These are phyloP conservation scores for Marasmius oreades DNA, from an alignment of 1,284 basidiomycete genomes.

Conservation along the genomic window DNA sequence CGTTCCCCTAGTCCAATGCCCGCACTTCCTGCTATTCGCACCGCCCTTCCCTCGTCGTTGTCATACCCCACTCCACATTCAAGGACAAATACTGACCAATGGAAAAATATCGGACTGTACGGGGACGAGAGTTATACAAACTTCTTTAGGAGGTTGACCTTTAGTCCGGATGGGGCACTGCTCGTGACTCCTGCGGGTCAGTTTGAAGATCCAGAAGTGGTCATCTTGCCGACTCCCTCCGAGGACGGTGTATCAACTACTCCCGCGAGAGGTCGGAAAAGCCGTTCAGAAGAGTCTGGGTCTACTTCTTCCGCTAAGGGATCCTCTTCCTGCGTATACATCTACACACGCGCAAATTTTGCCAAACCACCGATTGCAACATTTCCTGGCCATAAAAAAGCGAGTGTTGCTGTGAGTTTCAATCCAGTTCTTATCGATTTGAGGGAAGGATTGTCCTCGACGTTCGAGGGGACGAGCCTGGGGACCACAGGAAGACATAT, in stretches of 20 bases:
- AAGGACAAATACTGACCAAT: conserved; percentile 11
- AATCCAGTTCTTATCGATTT: conserved; percentile 93
- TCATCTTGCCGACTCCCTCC: conserved; percentile 36
- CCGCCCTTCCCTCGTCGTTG: conserved; percentile 22
- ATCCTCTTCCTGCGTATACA: conserved; percentile 76
- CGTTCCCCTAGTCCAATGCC: conserved; percentile 89
- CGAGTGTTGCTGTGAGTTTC: conserved; percentile 91
- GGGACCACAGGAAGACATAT: conserved; percentile 22
- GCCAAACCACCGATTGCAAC: conserved; percentile 89
- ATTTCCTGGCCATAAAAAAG: conserved; percentile 94
- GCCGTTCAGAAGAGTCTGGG: conserved; percentile 40
- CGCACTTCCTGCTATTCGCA: conserved; percentile 77
- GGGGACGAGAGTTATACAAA: conserved; percentile 95
- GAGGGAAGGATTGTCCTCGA: conserved; percentile 53
- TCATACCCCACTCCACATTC: conserved; percentile 9
- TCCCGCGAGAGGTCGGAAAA: conserved; percentile 51
- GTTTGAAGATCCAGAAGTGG: conserved; percentile 84
- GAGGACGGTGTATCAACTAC: conserved; percentile 34
- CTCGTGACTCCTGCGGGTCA: conserved; percentile 95
- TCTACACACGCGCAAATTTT: conserved; percentile 94
- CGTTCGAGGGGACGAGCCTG: conserved; percentile 20
- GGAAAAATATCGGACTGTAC: conserved; percentile 67
- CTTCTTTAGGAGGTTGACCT: conserved; percentile 92
- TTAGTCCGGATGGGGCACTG: conserved; percentile 92
- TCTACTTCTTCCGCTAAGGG: conserved; percentile 16